Conservation (phyloP, 306 rosid genomes). For the Sphenostylis stenocarpa region DNA sequence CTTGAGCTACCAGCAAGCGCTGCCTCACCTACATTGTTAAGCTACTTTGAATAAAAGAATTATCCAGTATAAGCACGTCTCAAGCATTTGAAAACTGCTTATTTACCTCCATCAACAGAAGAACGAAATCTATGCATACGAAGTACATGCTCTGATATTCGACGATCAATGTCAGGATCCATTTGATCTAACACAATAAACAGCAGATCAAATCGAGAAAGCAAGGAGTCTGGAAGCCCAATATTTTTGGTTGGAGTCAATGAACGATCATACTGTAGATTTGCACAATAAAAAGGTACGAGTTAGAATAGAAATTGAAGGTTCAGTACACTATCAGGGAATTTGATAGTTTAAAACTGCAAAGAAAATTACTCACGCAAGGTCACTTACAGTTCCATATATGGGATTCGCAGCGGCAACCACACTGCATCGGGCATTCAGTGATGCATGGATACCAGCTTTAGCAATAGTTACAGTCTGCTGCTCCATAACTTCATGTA, state of each 20-base stretch:
- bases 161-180: constrained; percentile 98
- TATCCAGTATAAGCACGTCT: constrained; percentile 11
- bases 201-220: constrained; percentile 94
- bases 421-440: constrained; percentile 97
- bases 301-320: neutral
- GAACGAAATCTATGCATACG: constrained; percentile 97
- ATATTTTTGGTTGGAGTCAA: constrained; percentile 98
- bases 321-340: constrained; percentile 11
- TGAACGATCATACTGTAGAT: constrained; percentile 88
- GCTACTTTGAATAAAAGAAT: constrained; percentile 16
- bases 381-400: constrained; percentile 87
- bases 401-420: constrained; percentile 99
- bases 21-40: constrained; percentile 61
- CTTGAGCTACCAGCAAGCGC: constrained; percentile 62
- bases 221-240: constrained; percentile 96
- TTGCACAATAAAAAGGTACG: constrained; percentile 15
- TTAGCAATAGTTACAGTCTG: constrained; percentile 98
- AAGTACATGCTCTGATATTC: constrained; percentile 88
- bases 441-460: constrained; percentile 99
- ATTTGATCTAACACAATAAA: constrained; percentile 97
- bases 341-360: neutral
- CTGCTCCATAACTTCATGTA: constrained; percentile 99
- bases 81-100: constrained; percentile 33
- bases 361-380: neutral
- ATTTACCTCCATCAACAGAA: constrained; percentile 77